Conservation (phyloP, 1,139 yeast genomes). For the Diutina ranongensis region DNA sequence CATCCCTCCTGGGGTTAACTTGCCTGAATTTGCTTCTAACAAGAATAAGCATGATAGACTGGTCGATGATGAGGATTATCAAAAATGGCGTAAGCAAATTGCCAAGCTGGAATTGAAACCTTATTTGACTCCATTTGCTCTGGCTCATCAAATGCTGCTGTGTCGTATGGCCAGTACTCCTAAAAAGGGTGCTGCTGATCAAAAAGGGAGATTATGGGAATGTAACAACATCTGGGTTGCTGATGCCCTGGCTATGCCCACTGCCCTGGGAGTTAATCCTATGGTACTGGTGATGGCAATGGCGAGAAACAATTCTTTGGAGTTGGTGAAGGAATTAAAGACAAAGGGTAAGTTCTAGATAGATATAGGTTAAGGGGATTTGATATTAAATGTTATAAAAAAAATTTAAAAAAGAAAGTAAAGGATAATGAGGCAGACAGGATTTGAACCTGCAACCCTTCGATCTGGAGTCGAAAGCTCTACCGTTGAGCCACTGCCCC, state of each 20-base stretch:
- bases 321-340: not conserved
- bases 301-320: constrained; percentile 1
- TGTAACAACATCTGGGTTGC: not conserved
- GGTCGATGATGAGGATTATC: constrained; percentile 35
- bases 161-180: constrained; percentile 1
- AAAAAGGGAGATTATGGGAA: not conserved
- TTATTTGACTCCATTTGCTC: constrained; percentile 8
- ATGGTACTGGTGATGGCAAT: constrained; percentile 2
- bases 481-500: constrained; percentile 93
- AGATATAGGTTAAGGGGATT: no score
- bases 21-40: constrained; percentile 27
- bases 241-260: constrained; percentile 5
- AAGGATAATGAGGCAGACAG: constrained; percentile 13
- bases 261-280: constrained; percentile 4
- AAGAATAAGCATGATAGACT: constrained; percentile 32
- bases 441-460: constrained; percentile 15
- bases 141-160: constrained; percentile 5
- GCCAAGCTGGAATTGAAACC: constrained; percentile 17
- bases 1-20: constrained; percentile 24
- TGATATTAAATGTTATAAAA: no score
- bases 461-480: constrained; percentile 77
- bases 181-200: not conserved
- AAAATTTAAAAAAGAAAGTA: not conserved
- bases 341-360: not conserved
- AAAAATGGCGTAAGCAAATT: constrained; percentile 28